Evolutionary conservation across 2,329 filamentous ascomycete species (phyloP).

Genomic region (Coniella vitis): DNA sequence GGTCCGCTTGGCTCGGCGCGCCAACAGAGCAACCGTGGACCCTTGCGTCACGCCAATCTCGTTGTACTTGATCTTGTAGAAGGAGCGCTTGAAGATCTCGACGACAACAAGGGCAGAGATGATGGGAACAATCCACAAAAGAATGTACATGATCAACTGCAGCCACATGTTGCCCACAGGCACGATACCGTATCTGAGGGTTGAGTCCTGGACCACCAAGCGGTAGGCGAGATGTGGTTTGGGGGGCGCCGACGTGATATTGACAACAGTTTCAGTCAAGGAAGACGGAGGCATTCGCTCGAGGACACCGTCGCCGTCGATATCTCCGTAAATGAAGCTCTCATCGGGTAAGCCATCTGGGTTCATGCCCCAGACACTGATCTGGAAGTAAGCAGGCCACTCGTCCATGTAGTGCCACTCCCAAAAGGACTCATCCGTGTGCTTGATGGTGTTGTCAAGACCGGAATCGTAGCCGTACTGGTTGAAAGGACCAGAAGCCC

Average conservation of each 20-base stretch:
- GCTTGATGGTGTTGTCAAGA: constrained; percentile 41
- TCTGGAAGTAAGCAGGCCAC: constrained; percentile 52
- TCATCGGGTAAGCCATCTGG: constrained; percentile 54
- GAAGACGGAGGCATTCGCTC: constrained; percentile 55
- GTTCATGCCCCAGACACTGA: constrained; percentile 61
- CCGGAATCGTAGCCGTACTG: constrained; percentile 56
- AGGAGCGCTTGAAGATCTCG: constrained; percentile 49
- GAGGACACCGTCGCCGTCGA: constrained; percentile 51
- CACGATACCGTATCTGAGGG: constrained; percentile 42
- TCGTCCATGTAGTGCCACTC: constrained; percentile 54
- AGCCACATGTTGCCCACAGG: constrained; percentile 45
- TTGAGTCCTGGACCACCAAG: constrained; percentile 48
- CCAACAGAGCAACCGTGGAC: constrained; percentile 16
- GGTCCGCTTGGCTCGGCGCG: constrained; percentile 18
- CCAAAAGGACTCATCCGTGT: constrained; percentile 44
- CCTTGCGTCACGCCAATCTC: constrained; percentile 14
- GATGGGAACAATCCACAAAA: constrained; percentile 48
- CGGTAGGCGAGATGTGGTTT: constrained; percentile 48
- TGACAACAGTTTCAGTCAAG: constrained; percentile 45
- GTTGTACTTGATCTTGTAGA: constrained; percentile 44
- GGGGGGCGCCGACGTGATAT: constrained; percentile 47
- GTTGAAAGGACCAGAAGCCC: constrained; percentile 54
- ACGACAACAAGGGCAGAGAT: constrained; percentile 41
- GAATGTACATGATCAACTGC: constrained; percentile 46
- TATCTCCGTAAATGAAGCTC: constrained; percentile 51